Base-by-base conservation (phyloP, 202 grass and related monocot genomes). In the Miscanthus sacchariflorus region DNA sequence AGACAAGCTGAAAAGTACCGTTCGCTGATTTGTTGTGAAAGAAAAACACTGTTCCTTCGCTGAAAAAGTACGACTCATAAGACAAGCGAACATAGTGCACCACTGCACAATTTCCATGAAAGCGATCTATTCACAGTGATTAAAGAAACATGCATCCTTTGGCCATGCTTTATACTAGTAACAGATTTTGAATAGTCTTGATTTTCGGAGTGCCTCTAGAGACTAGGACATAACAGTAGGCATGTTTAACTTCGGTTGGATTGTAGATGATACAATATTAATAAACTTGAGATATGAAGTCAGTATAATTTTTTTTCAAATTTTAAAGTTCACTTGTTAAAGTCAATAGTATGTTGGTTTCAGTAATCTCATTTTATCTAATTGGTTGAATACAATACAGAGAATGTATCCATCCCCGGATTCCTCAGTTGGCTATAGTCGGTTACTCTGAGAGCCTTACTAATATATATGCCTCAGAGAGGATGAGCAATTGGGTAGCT, bases 391-490 rank as follows among this genome's bases (percentile, higher is more conserved):
- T 81, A 19, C 27, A 69, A 85, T 61, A 56, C 86, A 99, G 94
- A 78, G 94, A 99, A 91, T 96, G 92, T 67, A 95, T 99, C 42
- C 91, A 99, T 87, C 92, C 94, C 30, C 72, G 90, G 76, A 95
- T 99, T 73, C 94, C 96, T 18, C 94, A 95, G 74, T 46, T 98
- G 78, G 96, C 89, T 9, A 92, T 96, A 71, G 45, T 96, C 0
- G 94, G 96, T 46, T 99, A 95, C 50, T 86, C 96, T 4, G 91
- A 93, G 83, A 96, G 94, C 83, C 88, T 96, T 49, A 80, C 89
- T 8, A 77, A 95, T 58, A 79, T 95, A 58, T 95, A 96, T 69
- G 78, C 93, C 18, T 92, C 92, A 14, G 92, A 99, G 65, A 91
- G 91, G 61, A 93, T 93, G 88, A 82, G 91, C 18, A 91, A 87